Evolutionary conservation across 1,284 basidiomycete genomes (phyloP).

Genomic region (Trichosporon asahii): DNA sequence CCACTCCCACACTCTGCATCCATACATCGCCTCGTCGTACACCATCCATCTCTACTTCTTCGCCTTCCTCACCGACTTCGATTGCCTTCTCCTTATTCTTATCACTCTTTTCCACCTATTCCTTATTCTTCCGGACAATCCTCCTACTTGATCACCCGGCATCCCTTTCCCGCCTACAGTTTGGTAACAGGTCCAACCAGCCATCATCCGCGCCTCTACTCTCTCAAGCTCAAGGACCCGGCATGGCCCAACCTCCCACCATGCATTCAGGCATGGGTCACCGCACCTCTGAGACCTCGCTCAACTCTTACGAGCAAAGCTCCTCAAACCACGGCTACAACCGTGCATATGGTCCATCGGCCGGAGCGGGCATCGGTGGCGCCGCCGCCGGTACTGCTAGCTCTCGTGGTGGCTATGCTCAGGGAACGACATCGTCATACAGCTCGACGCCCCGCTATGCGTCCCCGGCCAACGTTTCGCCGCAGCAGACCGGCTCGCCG

Average conservation of each 20-base stretch:
- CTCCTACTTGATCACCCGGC: neutral
- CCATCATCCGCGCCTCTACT: slow-evolving; percentile 10
- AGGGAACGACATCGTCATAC: slow-evolving; percentile 7
- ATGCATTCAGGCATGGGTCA: slow-evolving; percentile 32
- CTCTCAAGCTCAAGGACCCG: slow-evolving; percentile 10
- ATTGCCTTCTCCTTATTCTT: slow-evolving; percentile 1
- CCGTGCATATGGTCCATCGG: slow-evolving; percentile 7
- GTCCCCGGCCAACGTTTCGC: slow-evolving; percentile 2
- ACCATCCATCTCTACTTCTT: neutral
- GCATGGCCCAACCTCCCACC: slow-evolving; percentile 8
- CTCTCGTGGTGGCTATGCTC: slow-evolving; percentile 7
- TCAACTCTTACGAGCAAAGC: slow-evolving; percentile 29
- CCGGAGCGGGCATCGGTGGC: slow-evolving; percentile 4
- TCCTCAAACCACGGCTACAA: neutral
- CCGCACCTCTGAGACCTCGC: slow-evolving; percentile 37
- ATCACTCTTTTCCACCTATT: neutral
- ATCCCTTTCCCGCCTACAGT: neutral
- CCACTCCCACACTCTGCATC: neutral
- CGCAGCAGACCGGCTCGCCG: neutral
- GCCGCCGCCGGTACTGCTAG: neutral
- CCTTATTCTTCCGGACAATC: neutral
- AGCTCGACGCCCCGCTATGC: slow-evolving; percentile 16
- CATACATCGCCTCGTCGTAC: neutral
- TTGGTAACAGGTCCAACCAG: slow-evolving; percentile 10
- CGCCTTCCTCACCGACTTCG: neutral